Conservation (phyloP, 345 rosid genomes). For the Xanthoceras sorbifolium region DNA sequence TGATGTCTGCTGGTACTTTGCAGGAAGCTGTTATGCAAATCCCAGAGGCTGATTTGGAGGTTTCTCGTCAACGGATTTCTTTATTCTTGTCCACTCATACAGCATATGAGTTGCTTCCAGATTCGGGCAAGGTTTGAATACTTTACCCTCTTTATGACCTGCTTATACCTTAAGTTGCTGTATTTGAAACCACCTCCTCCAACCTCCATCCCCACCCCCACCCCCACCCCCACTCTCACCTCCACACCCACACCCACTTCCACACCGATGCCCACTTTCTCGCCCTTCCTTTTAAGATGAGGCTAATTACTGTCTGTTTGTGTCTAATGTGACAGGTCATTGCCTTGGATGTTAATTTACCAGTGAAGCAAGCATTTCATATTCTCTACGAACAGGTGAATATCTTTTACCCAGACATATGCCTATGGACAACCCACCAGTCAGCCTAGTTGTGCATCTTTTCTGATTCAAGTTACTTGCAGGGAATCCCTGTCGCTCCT, state of each 20-base stretch:
- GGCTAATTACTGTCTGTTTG: conserved; percentile 2
- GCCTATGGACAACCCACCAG: neutral
- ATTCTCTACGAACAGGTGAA: conserved; percentile 91
- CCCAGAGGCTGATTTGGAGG: conserved; percentile 66
- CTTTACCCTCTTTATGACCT: conserved; percentile 34
- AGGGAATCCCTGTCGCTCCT: conserved; percentile 89
- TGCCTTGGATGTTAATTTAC: conserved; percentile 88
- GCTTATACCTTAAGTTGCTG: conserved; percentile 16
- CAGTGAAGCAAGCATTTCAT: conserved; percentile 99
- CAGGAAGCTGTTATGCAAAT: conserved; percentile 54
- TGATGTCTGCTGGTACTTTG: conserved; percentile 32
- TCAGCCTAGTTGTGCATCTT: conserved; percentile 3
- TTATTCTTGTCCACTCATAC: conserved; percentile 72
- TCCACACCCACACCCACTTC: conserved; percentile 27
- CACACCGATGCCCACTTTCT: conserved; percentile 31
- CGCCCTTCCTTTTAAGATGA: neutral
- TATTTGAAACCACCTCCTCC: neutral
- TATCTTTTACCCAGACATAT: conserved; percentile 17
- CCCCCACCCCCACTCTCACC: neutral
- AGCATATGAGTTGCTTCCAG: conserved; percentile 93
- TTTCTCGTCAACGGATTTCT: conserved; percentile 71
- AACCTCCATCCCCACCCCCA: neutral
- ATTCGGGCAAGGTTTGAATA: conserved; percentile 94
- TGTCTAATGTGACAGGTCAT: conserved; percentile 56
- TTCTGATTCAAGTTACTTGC: conserved; percentile 36